Conservation (phyloP, 2,329 filamentous ascomycete genomes). For the Plenodomus biglobosus region DNA sequence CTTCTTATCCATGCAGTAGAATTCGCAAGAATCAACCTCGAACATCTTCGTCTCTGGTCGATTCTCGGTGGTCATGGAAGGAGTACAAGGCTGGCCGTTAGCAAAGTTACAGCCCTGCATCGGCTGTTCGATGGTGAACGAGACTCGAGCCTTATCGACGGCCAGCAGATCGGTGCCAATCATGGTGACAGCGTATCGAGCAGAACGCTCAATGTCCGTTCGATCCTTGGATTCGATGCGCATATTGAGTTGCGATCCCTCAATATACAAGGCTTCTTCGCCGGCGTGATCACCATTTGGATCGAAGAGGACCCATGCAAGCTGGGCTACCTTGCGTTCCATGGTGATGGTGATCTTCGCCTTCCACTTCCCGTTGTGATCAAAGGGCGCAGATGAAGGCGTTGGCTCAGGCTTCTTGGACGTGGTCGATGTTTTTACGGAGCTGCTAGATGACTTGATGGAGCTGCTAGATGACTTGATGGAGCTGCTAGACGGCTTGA, state of each 20-base stretch:
- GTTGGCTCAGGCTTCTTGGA: constrained; percentile 1
- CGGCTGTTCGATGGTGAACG: constrained; percentile 8
- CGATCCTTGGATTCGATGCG: constrained; percentile 9
- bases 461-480: not conserved
- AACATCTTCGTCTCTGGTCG: constrained; percentile 7
- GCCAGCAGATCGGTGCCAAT: constrained; percentile 1
- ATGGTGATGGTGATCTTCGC: constrained; percentile 14
- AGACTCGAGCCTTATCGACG: constrained; percentile 3
- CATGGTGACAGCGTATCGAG: constrained; percentile 10
- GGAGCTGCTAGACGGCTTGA: not conserved
- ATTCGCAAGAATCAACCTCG: constrained; percentile 3
- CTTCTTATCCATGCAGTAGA: not conserved
- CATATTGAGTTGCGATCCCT: constrained; percentile 1
- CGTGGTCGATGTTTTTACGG: not conserved
- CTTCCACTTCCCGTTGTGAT: constrained; percentile 14
- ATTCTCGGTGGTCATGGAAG: constrained; percentile 10
- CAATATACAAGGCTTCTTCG: not conserved
- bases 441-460: not conserved
- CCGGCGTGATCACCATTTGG: constrained; percentile 17
- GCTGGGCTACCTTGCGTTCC: constrained; percentile 4
- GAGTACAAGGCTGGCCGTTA: constrained; percentile 1
- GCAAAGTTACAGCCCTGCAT: constrained; percentile 4
- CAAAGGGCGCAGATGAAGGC: constrained; percentile 5
- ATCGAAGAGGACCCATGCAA: constrained; percentile 19
- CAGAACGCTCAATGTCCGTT: constrained; percentile 3